Conservation (phyloP, 305 asterid genomes). For the Solanum aculeatissimum region DNA sequence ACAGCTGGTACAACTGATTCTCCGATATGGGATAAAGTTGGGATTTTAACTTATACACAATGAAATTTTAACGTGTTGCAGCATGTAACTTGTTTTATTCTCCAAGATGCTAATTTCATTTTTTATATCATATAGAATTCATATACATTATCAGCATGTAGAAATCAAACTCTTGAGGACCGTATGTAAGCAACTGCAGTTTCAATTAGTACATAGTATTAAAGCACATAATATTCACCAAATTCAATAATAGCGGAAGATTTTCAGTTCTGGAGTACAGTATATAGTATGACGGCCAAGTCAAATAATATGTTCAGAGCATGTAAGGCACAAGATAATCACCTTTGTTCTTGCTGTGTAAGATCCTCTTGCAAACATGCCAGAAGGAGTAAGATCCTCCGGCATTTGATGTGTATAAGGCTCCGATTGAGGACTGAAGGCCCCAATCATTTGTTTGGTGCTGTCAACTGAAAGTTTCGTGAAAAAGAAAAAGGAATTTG, state of each 20-base stretch:
- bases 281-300: not conserved
- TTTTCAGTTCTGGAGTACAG: not conserved
- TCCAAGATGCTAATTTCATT: not conserved
- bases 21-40: not conserved
- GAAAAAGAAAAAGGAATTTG: not conserved
- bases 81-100: not conserved
- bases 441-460: constrained; percentile 72
- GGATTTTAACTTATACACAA: not conserved
- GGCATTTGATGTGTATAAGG: constrained; percentile 71
- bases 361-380: constrained; percentile 68
- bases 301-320: not conserved
- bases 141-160: not conserved
- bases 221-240: not conserved
- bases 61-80: not conserved
- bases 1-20: not conserved
- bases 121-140: not conserved
- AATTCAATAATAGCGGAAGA: not conserved
- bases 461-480: constrained; percentile 35
- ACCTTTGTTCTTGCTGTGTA: constrained; percentile 87
- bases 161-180: not conserved
- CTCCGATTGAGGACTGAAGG: constrained; percentile 75
- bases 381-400: constrained; percentile 75
- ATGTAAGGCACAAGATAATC: not conserved
- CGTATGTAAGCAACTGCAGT: not conserved
- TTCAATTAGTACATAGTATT: not conserved